Base-by-base conservation (phyloP, 805 yeast species). In the Candida nanaspora region DNA sequence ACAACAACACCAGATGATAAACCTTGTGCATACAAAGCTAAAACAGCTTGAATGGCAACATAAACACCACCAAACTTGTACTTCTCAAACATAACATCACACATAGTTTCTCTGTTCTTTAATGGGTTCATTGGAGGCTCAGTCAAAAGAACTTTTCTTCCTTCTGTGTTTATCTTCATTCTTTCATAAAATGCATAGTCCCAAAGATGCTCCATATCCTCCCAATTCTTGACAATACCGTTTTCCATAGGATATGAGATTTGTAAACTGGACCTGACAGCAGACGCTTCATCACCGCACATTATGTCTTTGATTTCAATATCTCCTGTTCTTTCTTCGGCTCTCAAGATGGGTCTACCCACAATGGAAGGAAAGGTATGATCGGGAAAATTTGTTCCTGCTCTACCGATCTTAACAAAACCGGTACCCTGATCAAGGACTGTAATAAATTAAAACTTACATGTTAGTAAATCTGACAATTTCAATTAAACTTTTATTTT, bases 361-460 rank as follows among this genome's bases (percentile, higher is more conserved):
- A 93, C 98, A 50, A 93, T 86, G 19, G 97, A 88, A 13, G 98
- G 98, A 65, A 89, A 93, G 14, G 96, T 89, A 67, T 80, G 80
- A 63, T 93, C 98, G 23, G 98, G 98, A 72, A 89, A 89, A 67
- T 93, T 93, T 51, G 88, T 84, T 26, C 98, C 97, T 29, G 94
- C 96, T 56, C 96, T 78, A 44, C 98, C 98, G 51, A 91, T 86
- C 62, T 89, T 91, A 41, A 91, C 97, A 61, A 93, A 93, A 43
- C 98, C 98, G 38, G 98, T 93, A 69, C 98, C 98, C 70, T 93
- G 98, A 69, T 93, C 98, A 52, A 93, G 86, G 53, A 93, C 98
- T 76, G 54, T 47, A 32, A n/a, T 21, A 29, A 11, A 5, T 5
- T 5, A 5, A 21, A 8, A 23, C 7, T 8, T 23, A 23, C 27